Base-by-base conservation (phyloP, 805 yeast species). In the Tetrapisispora nanseiensis region DNA sequence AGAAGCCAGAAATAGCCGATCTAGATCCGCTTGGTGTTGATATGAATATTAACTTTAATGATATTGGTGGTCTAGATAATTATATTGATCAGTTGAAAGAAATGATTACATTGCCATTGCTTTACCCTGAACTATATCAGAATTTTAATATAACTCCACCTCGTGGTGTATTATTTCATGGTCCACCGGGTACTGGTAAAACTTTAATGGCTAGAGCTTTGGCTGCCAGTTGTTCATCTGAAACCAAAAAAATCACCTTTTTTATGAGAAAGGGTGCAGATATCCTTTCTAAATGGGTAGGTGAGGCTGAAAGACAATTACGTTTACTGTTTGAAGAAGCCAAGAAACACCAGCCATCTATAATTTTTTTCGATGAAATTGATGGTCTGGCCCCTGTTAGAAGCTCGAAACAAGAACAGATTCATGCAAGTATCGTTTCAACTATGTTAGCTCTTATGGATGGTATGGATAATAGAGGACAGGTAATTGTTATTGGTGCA, bases 161-260 rank as follows among this genome's bases (percentile, higher is more conserved):
- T 16, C 70, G 98, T 50, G 98, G 98, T 47, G 98, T 92, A 1
- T 64, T 92, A 42, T 92, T 92, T 65, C 98, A 92, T 63, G 98
- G 98, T 37, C 98, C 98, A 4, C 98, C 98, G 3, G 98, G 98
- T 49, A 92, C 98, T 0, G 98, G 98, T 72, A 92, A 92, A 60
- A 92, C 98, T 0, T 72, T 92, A 40, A 86, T 92, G 95, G 98
- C 98, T 0, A 69, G 98, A 46, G 98, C 98, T 0, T 68, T 92
- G 40, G 98, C 98, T 1, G 92, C 97, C 0, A 84, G 95, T 50
- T 87, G 95, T 53, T 84, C 95, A 0, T 77, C 94, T 0, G 80
- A 84, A 15, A 80, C 80, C 12, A 71, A 82, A 46, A 90, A 92
- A 51, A 87, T 92, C 44, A 87, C 98, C 0, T 92, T 92, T 56